These are phyloP conservation scores for Osmozyma mogii DNA, from an alignment of 805 yeast genomes.

Conservation along the genomic window DNA sequence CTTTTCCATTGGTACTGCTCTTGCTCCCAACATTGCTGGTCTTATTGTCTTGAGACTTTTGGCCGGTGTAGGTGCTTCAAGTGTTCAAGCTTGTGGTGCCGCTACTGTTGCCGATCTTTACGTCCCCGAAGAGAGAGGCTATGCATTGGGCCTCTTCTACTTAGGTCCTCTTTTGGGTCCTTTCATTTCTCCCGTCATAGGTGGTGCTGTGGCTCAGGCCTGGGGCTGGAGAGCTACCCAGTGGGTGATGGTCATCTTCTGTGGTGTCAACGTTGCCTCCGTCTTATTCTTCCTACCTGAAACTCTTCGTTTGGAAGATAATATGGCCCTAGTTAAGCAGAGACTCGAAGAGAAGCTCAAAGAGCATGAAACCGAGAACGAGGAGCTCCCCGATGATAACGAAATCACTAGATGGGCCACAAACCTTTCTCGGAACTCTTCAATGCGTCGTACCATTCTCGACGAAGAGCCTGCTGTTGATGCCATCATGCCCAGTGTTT, in stretches of 20 bases:
- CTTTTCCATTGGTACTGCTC: conserved; percentile 66
- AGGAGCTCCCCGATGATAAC: conserved; percentile 7
- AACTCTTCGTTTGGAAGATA: conserved; percentile 60
- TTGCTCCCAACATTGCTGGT: conserved; percentile 51
- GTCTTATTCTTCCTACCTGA: conserved; percentile 66
- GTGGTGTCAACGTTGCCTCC: conserved; percentile 44
- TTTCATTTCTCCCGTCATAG: conserved; percentile 65
- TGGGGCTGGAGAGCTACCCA: conserved; percentile 91
- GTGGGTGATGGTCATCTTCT: conserved; percentile 69
- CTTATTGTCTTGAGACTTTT: conserved; percentile 63
- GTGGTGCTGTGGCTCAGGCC: conserved; percentile 61
- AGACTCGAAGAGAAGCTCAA: not conserved
- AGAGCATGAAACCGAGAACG: conserved; percentile 2
- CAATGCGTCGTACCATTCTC: conserved; percentile 6
- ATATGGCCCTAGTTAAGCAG: conserved; percentile 39
- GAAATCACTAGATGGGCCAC: conserved; percentile 26
- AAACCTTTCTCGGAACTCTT: conserved; percentile 18
- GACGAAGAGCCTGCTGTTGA: conserved; percentile 32
- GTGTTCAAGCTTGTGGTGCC: conserved; percentile 82
- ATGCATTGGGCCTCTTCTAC: conserved; percentile 73
- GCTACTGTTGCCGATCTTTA: conserved; percentile 77
- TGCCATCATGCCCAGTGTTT: conserved; percentile 30
- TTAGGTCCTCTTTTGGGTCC: conserved; percentile 81
- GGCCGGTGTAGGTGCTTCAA: conserved; percentile 75
- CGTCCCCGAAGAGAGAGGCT: conserved; percentile 60